Conservation (phyloP, 73 alveolate genomes). For the Paramecium pentaurelia region DNA sequence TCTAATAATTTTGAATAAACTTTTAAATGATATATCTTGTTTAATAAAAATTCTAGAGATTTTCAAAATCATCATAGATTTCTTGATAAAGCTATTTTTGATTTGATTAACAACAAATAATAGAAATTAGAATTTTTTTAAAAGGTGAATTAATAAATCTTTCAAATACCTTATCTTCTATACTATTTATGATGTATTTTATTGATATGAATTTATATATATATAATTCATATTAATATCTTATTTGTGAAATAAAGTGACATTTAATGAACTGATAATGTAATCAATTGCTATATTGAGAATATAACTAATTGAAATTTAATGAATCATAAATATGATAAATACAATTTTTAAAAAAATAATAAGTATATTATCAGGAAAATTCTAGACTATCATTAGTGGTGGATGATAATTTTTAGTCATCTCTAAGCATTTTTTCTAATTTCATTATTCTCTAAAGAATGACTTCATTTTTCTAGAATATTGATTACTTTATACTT, state of each 20-base stretch:
- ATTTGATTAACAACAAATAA: background rate
- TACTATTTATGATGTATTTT: background rate
- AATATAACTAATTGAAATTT: background rate
- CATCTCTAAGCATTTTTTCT: background rate
- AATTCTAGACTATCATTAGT: slow-evolving; percentile 11
- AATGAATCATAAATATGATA: background rate
- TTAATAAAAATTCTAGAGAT: no score
- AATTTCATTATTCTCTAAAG: background rate
- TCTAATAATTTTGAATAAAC: no score
- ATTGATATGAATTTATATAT: background rate
- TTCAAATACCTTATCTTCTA: background rate
- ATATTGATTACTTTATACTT: background rate
- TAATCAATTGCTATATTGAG: background rate
- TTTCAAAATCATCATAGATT: background rate
- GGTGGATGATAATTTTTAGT: background rate
- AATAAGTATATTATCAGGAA: background rate
- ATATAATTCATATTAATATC: background rate
- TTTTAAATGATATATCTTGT: no score
- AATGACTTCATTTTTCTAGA: background rate
- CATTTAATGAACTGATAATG: background rate
- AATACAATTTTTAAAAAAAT: background rate
- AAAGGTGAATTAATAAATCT: no score
- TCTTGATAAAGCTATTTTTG: no score
- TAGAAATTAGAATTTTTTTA: background rate
- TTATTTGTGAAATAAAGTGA: background rate